Base-by-base conservation (phyloP, 2,329 filamentous ascomycete genomes). In the Pseudogymnoascus verrucosus region DNA sequence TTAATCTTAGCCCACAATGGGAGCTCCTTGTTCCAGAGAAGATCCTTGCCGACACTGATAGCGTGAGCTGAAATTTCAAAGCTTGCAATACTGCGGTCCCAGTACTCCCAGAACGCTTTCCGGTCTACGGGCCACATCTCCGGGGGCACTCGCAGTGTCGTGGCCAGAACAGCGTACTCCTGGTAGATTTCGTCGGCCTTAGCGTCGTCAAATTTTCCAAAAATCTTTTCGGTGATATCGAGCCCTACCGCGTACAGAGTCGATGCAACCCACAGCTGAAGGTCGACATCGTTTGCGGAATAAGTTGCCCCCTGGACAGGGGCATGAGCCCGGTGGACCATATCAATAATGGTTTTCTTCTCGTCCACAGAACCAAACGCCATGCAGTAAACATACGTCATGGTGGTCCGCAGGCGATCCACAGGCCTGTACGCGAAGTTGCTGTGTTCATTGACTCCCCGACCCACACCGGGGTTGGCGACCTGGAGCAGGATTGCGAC, bases 221-320 rank as follows among this genome's bases (percentile, higher is more conserved):
- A 75, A 16, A 76, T 65, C 59, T 72, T 68, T 64, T 77, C 70
- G 64, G 77, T 76, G 12, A 77, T 65, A 37, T 74, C 71, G 40
- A 74, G 68, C 5, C 71, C 69, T 1, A 74, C 70, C 5, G 74
- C 76, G 62, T 77, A 78, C 5, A 77, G 68, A 2, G 76, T 77
- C 1, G 76, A 73, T 0, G 76, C 75, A 11, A 77, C 75, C 76
- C 75, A 78, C 54, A 75, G 71, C 65, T 77, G 76, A 8, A 77
- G 71, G 31, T 69, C 66, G 4, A 74, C 71, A 63, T 77, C 75
- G 60, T 77, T 70, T 59, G 76, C 76, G 34, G 69, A 68, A 65
- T 77, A 77, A 14, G 65, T 65, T 4, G 64, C 63, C 12, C 69
- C 75, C n/a, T 70, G 70, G 28, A 77, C 72, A 3, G 67, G 42